Evolutionary conservation across 192 early-diverging fungal genomes (phyloP), one percentile per base, ranked within the genome.

Genomic region (Chytriomyces hyalinus): DNA sequence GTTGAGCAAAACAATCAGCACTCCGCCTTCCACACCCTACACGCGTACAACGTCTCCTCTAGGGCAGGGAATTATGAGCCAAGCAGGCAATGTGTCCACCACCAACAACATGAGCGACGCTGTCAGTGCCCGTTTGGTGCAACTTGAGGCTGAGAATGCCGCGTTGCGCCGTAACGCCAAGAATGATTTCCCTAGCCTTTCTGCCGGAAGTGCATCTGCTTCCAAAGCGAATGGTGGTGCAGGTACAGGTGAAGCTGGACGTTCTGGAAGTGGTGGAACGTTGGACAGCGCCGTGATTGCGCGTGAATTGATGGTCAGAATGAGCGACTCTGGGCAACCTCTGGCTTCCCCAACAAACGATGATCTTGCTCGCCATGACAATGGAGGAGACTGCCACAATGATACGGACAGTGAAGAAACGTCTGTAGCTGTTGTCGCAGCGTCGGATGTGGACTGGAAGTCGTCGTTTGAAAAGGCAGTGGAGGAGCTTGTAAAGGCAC

Each of bases 361-460:
- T 48, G 62, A 64, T 11, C 9, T 11, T 20, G 22, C 26, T 5
- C 28, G 28, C 44, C 66, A 44, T 46, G 28, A n/a, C n/a, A 46
- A 20, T 11, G 44, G 13, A 15, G 66, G 22, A 20, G 46, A 67
- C 17, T 7, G 26, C 8, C 73, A 43, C 9, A 70, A 81, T 26
- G 49, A 68, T 28, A 57, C 60, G 49, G 47, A 13, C 26, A 44
- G 24, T 13, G 44, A 67, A 9, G 63, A n/a, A 26, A 65, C 63
- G 15, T n/a, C n/a, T 5, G 20, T 20, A n/a, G 57, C 57, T 6
- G 57, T n/a, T n/a, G 28, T 65, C 20, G 26, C 15, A 50, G 67
- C 13, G 10, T 22, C 13, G 4, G 67, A 69, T 17, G 70, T 60
- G 51, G 70, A 71, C 59, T 71, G 70, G 70, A 71, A 71, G 70